Base-by-base conservation (phyloP, 2,329 filamentous ascomycete genomes). In the Penicillium digitatum region DNA sequence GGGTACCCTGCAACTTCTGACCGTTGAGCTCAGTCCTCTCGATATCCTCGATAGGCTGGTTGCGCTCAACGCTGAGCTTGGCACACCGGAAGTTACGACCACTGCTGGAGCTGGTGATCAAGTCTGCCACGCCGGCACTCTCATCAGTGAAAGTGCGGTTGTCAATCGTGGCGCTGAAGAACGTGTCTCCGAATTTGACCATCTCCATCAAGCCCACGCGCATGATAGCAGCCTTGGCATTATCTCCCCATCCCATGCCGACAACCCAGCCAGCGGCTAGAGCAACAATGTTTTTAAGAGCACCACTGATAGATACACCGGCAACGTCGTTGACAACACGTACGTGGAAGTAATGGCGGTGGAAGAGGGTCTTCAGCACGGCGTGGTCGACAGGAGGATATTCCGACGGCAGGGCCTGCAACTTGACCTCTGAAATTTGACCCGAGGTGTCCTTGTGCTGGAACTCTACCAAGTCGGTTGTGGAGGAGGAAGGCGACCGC, bases 151-250 rank as follows among this genome's bases (percentile, higher is more conserved):
- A 97, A 0, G 94, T 99, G 54, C 83, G 84, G 10, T 88, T 84
- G 61, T 88, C 83, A 26, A 94, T 87, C 1, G 88, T 89, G 66
- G 92, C 83, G 18, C 85, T 84, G 72, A 97, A 99, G 79, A 97
- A 99, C 66, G 88, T 85, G 73, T 92, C 90, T 62, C 93, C 93
- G 65, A 99, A 99, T 70, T 89, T 88, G 68, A 97, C 90, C 87
- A 96, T 96, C 77, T 99, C 94, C 65, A 96, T 82, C 43, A 99
- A 84, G 8, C 94, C 94, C 20, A 97, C 88, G 39, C 94, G 89
- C 90, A 99, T 97, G 57, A 99, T 87, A 43, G 94, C 94, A n/a
- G 94, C 91, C 79, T 99, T 97, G 62, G 93, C 93, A 66, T 97
- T 99, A 79, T 97, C 92, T 68, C 94, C 94, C 93, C 94, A 99